Base-by-base conservation (phyloP, 2,329 filamentous ascomycete genomes). In the Exophiala viscosa region DNA sequence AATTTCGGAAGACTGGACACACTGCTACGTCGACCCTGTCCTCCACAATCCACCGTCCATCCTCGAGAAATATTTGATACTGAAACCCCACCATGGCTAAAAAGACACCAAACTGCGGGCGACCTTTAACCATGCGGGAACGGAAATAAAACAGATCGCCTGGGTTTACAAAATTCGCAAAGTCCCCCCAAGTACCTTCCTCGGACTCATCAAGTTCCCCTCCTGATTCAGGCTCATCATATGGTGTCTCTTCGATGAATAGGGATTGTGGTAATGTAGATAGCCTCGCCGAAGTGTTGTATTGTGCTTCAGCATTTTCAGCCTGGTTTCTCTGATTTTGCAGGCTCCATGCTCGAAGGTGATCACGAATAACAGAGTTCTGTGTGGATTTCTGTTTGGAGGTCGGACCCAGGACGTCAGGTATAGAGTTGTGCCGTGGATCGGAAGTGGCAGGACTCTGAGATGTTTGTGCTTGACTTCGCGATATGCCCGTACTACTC, bases 241-340 rank as follows among this genome's bases (percentile, higher is more conserved):
- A 41, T 33, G 35, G 49, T 18, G 52, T 35, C 13, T 58, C 56
- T 36, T 55, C 54, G 33, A 55, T 52, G 47, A 61, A 62, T 2
- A 62, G 41, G 14, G 60, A 60, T 36, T 62, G 56, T 5, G 60
- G 60, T 17, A 62, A 32, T 3, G 44, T 40, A 13, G 53, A 46
- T 36, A 53, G 23, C 34, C 60, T 46, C 32, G 38, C 31, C 7
- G 48, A 34, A 31, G 32, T 35, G 15, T 17, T 28, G 14, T 48
- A 48, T 11, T 49, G 43, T 7, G 31, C 40, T 20, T 57, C 54
- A 6, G 46, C 57, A 13, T 38, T 45, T 17, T 52, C 39, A 15
- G 28, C 35, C 35, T 54, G 57, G n/a, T 41, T 44, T 23, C 50
- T 53, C 23, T 60, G 34, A 32, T 57, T 57, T 20, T 54, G 41